Conservation (phyloP, 2,329 filamentous ascomycete genomes). For the Sclerotinia nivalis region DNA sequence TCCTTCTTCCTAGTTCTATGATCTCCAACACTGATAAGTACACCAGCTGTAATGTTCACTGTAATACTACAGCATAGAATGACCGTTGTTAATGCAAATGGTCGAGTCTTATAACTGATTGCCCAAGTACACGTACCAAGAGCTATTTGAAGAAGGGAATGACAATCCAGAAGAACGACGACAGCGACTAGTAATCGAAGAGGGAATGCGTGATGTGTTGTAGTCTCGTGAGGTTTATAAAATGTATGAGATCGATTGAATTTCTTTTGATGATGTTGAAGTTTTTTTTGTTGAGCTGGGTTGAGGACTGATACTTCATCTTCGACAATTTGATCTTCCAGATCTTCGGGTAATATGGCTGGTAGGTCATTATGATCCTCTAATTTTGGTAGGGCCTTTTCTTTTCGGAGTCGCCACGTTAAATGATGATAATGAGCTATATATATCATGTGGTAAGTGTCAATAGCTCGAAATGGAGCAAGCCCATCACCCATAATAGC, state of each 20-base stretch:
- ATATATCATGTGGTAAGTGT: slow-evolving; percentile 77
- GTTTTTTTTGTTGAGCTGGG: slow-evolving; percentile 63
- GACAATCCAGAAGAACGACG: slow-evolving; percentile 75
- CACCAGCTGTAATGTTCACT: slow-evolving; percentile 73
- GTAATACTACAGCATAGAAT: slow-evolving; percentile 79
- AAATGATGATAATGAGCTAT: slow-evolving; percentile 65
- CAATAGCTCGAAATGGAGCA: slow-evolving; percentile 72
- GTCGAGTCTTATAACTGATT: slow-evolving; percentile 69
- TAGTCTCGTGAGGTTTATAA: slow-evolving; percentile 85
- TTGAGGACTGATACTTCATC: slow-evolving; percentile 64
- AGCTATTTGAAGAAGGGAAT: slow-evolving; percentile 77
- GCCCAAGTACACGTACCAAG: slow-evolving; percentile 78
- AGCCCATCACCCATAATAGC: slow-evolving; percentile 70
- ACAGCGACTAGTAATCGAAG: slow-evolving; percentile 72
- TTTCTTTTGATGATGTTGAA: slow-evolving; percentile 77
- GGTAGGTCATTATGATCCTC: slow-evolving; percentile 64
- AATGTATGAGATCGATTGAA: slow-evolving; percentile 83
- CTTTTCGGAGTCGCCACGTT: slow-evolving; percentile 60
- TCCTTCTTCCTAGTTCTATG: slow-evolving; percentile 81
- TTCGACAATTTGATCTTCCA: slow-evolving; percentile 38
- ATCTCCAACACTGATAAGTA: slow-evolving; percentile 76
- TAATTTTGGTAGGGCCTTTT: slow-evolving; percentile 57
- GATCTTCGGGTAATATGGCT: slow-evolving; percentile 29
- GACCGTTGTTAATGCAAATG: slow-evolving; percentile 72
- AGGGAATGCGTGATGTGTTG: slow-evolving; percentile 79